phyloP scores from a whole-genome alignment of 1,139 yeast species.

The Hyphopichia khmerensis region DNA sequence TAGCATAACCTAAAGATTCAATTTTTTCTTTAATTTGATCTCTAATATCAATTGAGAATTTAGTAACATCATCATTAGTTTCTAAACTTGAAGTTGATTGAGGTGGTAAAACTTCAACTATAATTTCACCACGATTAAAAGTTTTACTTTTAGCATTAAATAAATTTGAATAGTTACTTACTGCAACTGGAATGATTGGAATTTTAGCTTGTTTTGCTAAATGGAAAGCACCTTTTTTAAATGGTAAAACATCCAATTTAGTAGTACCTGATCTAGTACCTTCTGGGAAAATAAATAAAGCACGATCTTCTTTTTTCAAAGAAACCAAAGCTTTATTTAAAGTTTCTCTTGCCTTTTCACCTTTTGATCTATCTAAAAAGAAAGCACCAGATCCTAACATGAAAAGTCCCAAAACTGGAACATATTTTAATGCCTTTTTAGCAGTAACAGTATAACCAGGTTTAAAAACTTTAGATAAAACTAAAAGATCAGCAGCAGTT shows the following conservation, averaged over 20 bases:
- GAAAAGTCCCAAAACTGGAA: conserved; percentile 98
- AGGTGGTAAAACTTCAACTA: conserved; percentile 67
- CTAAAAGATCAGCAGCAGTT: conserved; percentile 76
- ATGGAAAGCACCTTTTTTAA: conserved; percentile 98
- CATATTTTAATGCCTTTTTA: conserved; percentile 74
- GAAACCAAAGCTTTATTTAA: conserved; percentile 65
- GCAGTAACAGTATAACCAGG: conserved; percentile 91
- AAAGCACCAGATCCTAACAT: conserved; percentile 87
- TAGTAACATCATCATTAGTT: conserved; percentile 58
- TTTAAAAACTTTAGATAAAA: conserved; percentile 83
- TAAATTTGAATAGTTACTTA: conserved; percentile 77
- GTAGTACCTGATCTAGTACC: conserved; percentile 87
- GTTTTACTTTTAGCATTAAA: conserved; percentile 56
- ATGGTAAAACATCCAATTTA: conserved; percentile 71
- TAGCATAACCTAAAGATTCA: conserved; percentile 29
- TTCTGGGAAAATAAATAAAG: conserved; percentile 86
- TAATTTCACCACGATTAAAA: conserved; percentile 64
- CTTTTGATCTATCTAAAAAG: conserved; percentile 82
- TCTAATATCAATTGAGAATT: conserved; percentile 40
- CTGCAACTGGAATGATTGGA: conserved; percentile 86
- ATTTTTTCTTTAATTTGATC: conserved; percentile 30
- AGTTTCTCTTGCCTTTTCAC: conserved; percentile 71
- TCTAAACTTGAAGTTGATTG: conserved; percentile 54
- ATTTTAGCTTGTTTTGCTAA: conserved; percentile 89
- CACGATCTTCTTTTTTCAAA: conserved; percentile 61